Evolutionary conservation across 192 early-diverging fungal genomes (phyloP), one percentile per base, ranked within the genome.

Genomic region (Coemansia sp.): DNA sequence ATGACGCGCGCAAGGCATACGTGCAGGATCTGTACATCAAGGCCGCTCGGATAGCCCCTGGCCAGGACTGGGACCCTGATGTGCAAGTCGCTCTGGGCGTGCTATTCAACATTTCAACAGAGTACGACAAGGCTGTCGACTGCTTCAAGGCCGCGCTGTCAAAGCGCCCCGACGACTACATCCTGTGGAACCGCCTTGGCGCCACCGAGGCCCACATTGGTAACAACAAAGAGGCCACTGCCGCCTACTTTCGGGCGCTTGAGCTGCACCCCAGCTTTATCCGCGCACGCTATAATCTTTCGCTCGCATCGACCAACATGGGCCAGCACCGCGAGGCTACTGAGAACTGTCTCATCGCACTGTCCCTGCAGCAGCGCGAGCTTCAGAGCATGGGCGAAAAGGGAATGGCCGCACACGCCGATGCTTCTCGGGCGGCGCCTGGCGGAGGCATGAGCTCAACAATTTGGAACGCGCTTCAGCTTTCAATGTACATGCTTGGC

Each of bases 121-220:
- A 99, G 68, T 97, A 95, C 56, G 83, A 88, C 53, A 99, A 99
- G 83, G 95, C 97, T 1, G 83, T 95, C 8, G 97, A 99, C 67
- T 99, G 97, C 70, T 99, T 99, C 81, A 85, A 90, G 57, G 87
- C 95, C 0, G 95, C 95, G 35, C 72, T 99, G 36, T 84, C 87
- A 15, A 84, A 83, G 21, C 83, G 90, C 17, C 97, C 97, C 11
- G 82, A 88, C 72, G 93, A 98, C 68, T 97, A 95, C 70, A 78
- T 95, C 65, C 81, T 97, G 35, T 99, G 93, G 93, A 98, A 98
- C 82, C 93, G 93, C 61, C 83, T 98, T 24, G 97, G 97, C 8
- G 97, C 97, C 4, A 99, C 95, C 0, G 83, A 94, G 37, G 97
- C 95, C 19, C 98, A 99, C 65, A 83, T 89, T 12, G 83, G 83